Conservation (phyloP, 768 basidiomycete genomes). For the Panellus pusillus region DNA sequence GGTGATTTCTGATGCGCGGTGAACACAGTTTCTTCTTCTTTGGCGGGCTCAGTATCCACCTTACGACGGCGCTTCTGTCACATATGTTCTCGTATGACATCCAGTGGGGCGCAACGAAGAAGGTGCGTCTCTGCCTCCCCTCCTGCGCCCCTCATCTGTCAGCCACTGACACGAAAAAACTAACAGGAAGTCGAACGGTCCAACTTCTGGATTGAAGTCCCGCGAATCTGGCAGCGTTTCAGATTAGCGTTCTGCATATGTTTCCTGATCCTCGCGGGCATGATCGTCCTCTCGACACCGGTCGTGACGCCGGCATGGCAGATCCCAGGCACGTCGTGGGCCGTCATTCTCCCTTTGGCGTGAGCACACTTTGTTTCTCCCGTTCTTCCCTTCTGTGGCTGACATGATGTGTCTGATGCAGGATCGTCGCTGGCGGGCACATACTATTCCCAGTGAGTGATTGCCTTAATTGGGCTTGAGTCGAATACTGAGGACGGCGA, state of each 20-base stretch:
- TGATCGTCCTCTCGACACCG: slow-evolving; percentile 54
- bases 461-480: not conserved
- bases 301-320: slow-evolving; percentile 65
- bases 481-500: slow-evolving; percentile 6
- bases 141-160: not conserved
- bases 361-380: slow-evolving; percentile 35
- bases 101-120: slow-evolving; percentile 76
- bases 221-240: slow-evolving; percentile 79
- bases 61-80: slow-evolving; percentile 62
- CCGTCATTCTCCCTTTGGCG: slow-evolving; percentile 74
- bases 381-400: not conserved
- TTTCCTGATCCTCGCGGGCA: slow-evolving; percentile 47
- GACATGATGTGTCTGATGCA: slow-evolving; percentile 23
- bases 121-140: slow-evolving; percentile 33
- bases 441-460: slow-evolving; percentile 70
- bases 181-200: slow-evolving; percentile 79
- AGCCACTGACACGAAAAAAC: not conserved
- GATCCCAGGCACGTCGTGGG: slow-evolving; percentile 65
- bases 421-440: slow-evolving; percentile 64
- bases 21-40: slow-evolving; percentile 72
- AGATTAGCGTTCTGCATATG: slow-evolving; percentile 62
- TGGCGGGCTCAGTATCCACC: slow-evolving; percentile 70
- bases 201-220: slow-evolving; percentile 90
- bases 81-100: slow-evolving; percentile 78
- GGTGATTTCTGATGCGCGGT: not conserved